Evolutionary conservation across 208 protist species (phyloP).

Genomic region (Acanthamoeba lenticulata): DNA sequence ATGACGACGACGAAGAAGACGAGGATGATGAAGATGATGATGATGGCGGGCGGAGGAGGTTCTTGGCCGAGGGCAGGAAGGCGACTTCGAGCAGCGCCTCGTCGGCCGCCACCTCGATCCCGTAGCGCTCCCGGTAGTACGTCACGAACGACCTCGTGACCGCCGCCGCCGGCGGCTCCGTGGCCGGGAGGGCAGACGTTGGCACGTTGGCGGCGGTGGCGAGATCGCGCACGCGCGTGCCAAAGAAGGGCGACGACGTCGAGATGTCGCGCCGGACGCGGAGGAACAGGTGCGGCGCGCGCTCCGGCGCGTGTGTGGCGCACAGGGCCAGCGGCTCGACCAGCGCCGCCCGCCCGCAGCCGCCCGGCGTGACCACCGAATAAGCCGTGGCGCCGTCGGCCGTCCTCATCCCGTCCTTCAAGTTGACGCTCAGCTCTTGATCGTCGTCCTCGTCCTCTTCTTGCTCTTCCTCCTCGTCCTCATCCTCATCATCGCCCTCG

Average conservation of each 20-base stretch:
- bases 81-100: not conserved
- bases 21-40: too few species aligned
- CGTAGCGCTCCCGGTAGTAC: not conserved
- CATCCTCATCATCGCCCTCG: too few species aligned
- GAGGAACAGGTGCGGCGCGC: not conserved
- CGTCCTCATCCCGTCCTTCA: too few species aligned
- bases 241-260: not conserved
- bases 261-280: not conserved
- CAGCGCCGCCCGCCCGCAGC: not conserved
- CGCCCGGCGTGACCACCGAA: too few species aligned
- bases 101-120: not conserved
- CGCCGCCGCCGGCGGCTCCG: too few species aligned
- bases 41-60: not conserved
- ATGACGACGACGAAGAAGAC: too few species aligned
- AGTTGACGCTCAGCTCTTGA: too few species aligned
- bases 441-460: too few species aligned
- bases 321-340: not conserved
- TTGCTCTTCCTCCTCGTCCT: too few species aligned
- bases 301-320: not conserved
- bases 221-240: not conserved
- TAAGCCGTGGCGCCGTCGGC: not conserved
- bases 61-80: not conserved
- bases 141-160: not conserved
- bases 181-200: not conserved
- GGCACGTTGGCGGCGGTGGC: too few species aligned